Evolutionary conservation across 148 eudicot genomes (phyloP).

Genomic region (Rhododendron ferrugineum): DNA sequence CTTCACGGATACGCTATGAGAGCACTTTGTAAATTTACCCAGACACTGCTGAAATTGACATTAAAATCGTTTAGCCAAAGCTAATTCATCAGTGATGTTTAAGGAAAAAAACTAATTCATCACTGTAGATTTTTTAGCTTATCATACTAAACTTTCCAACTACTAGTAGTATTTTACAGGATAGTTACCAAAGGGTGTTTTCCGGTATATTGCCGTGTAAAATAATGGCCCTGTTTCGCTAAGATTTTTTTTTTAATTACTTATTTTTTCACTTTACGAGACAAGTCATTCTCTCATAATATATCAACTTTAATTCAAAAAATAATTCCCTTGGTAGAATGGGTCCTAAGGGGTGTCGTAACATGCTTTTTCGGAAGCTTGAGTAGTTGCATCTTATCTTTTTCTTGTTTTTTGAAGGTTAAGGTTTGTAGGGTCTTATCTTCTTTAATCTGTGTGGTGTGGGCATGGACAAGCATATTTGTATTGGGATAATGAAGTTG

Average conservation of each 20-base stretch:
- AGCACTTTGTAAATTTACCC: no score
- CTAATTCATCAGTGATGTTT: not conserved
- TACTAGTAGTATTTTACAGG: not conserved
- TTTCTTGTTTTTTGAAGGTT: not conserved
- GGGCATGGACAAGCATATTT: not conserved
- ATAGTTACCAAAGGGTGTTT: not conserved
- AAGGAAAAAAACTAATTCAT: no score
- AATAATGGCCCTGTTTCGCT: no score
- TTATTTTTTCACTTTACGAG: no score
- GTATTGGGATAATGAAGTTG: not conserved
- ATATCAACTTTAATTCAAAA: no score
- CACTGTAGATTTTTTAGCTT: not conserved
- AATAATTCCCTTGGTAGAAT: no score
- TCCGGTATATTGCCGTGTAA: not conserved
- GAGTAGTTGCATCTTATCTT: not conserved
- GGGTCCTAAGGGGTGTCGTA: not conserved
- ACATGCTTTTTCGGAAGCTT: not conserved
- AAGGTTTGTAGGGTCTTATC: not conserved
- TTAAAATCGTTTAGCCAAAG: not conserved
- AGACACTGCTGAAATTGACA: not conserved
- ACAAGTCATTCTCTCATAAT: no score
- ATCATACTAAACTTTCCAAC: no score
- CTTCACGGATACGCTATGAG: not conserved
- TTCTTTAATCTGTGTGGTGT: not conserved
- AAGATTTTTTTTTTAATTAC: no score